phyloP scores from a whole-genome alignment of 331 rosid genomes.

The Pyracantha coccinea region DNA sequence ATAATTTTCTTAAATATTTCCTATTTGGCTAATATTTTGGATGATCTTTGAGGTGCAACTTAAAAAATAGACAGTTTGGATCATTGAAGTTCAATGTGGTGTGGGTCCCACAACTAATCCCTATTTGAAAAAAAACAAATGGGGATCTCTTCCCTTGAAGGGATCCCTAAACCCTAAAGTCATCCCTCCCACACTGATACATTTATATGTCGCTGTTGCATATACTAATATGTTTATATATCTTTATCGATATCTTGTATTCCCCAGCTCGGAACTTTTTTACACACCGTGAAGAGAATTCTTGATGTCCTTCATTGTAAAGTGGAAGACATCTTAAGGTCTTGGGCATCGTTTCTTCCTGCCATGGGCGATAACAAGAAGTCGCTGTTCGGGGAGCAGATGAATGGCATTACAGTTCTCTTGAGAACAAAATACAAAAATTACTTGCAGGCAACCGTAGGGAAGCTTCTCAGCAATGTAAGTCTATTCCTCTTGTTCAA shows the following conservation, averaged over 20 bases:
- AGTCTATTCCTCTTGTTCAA: constrained; percentile 9
- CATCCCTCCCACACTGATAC: no score
- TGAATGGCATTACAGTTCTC: constrained; percentile 82
- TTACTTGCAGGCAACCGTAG: constrained; percentile 88
- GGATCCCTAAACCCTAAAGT: no score
- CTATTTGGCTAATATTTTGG: no score
- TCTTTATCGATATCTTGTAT: constrained; percentile 17
- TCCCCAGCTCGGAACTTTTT: constrained; percentile 70
- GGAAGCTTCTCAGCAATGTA: constrained; percentile 84
- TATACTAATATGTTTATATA: background rate
- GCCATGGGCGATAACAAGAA: constrained; percentile 63
- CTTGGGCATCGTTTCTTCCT: constrained; percentile 88
- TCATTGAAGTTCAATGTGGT: no score
- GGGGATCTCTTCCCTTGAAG: no score
- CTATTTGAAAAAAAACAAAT: no score
- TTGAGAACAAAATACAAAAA: constrained; percentile 88
- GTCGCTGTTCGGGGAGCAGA: constrained; percentile 74
- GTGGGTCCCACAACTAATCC: no score
- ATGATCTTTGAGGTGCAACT: no score
- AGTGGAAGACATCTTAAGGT: constrained; percentile 85
- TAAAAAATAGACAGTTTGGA: no score
- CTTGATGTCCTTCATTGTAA: constrained; percentile 84
- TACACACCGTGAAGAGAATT: constrained; percentile 91
- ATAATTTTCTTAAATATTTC: no score
- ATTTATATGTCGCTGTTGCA: background rate